Base-by-base conservation (phyloP, 2,329 filamentous ascomycete species). In the Monosporascus sp. region DNA sequence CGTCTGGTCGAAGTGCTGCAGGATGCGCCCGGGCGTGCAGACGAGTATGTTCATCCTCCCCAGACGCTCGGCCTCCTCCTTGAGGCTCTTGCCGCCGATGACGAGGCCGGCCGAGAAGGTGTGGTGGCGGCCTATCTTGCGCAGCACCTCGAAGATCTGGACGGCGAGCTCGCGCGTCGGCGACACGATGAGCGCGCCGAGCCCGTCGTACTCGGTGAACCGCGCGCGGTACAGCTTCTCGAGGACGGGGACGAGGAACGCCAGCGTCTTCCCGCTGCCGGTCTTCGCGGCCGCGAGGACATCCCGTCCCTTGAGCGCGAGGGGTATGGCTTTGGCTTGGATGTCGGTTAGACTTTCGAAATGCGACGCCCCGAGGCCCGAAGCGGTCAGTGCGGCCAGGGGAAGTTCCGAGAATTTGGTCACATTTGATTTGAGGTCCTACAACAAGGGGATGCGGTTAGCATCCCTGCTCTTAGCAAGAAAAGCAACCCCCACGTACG, bases 41-140 rank as follows among this genome's bases (percentile, higher is more conserved):
- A 99, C 90, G 25, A 99, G 74, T 48, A 99, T 97, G 68, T 97
- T 99, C 93, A 99, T 97, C 59, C 90, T 83, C 3, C 84, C 83
- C 55, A 99, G 69, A 36, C 92, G 82, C 62, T 95, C 89, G 24
- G 89, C 85, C 73, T 99, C 84, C 64, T 97, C 92, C 66, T 89
- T 86, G 63, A 97, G 67, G 68, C 82, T 92, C 78, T 96, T 96
- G 41, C 94, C 94, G 41, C 94, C 94, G 63, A 97, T 97, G 9
- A 99, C 84, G 63, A 97, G 73, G 0, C 94, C 94, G 0, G 94
- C 94, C 1, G 93, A 96, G 69, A 97, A 97, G 55, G 83, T 79
- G 70, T 99, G 93, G 54, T 93, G 85, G 53, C 89, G 83, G 45
- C 94, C 94, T 54, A 99, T 83, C 70, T 96, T 96, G 57, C 90